These are phyloP conservation scores for Mucor irregularis DNA, from an alignment of 371 early-diverging fungal species.

Conservation along the genomic window DNA sequence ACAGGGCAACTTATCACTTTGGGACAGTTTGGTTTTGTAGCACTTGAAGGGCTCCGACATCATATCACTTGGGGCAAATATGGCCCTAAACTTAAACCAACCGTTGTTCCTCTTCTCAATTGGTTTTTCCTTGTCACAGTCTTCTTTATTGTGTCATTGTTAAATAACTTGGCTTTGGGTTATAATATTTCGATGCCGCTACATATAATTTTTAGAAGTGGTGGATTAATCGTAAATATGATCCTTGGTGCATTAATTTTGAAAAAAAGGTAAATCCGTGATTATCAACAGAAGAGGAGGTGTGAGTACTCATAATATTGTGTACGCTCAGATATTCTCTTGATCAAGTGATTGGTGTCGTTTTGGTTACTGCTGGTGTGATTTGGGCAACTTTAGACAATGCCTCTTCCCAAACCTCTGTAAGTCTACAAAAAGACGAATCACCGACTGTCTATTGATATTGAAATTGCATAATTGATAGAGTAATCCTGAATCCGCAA, in stretches of 20 bases:
- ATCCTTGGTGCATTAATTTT: slow-evolving; percentile 72
- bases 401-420: slow-evolving; percentile 11
- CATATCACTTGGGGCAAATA: slow-evolving; percentile 59
- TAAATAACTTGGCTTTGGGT: slow-evolving; percentile 84
- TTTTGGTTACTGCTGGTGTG: slow-evolving; percentile 82
- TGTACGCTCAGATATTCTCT: slow-evolving; percentile 26
- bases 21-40: slow-evolving; percentile 79
- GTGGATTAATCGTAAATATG: slow-evolving; percentile 85
- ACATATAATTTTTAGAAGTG: slow-evolving; percentile 89
- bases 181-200: slow-evolving; percentile 83
- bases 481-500: slow-evolving; percentile 26
- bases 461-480: not conserved
- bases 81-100: slow-evolving; percentile 59
- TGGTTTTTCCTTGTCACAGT: slow-evolving; percentile 80
- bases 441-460: not conserved
- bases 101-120: slow-evolving; percentile 67
- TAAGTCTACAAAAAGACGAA: not conserved
- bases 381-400: slow-evolving; percentile 64
- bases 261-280: slow-evolving; percentile 61
- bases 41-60: slow-evolving; percentile 68
- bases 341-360: slow-evolving; percentile 58
- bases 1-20: slow-evolving; percentile 81
- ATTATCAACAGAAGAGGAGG: not conserved
- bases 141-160: slow-evolving; percentile 75
- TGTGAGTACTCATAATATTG: not conserved